A percentile compares a stretch with the other conserved stretches of the same genome.
Evolutionary conservation across 2,329 filamentous ascomycete species (phyloP).

Genomic region (Clarireedia homoeocarpa): DNA sequence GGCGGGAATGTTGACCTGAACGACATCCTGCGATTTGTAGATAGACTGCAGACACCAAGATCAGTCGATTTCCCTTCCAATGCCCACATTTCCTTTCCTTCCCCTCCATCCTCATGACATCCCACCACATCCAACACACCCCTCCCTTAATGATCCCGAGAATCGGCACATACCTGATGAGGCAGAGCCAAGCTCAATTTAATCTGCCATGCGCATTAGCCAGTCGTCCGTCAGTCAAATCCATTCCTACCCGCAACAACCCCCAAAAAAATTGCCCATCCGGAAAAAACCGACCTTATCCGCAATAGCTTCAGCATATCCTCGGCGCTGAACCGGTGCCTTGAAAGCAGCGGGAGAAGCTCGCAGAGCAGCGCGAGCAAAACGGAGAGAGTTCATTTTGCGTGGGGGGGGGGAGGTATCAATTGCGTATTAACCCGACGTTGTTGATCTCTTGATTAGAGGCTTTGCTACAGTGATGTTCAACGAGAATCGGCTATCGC

Average conservation of each 20-base stretch:
- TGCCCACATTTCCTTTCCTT: not conserved
- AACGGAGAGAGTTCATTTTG: constrained; percentile 85
- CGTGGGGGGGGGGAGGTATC: constrained; percentile 35
- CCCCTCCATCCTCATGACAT: not conserved
- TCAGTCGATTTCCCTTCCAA: constrained; percentile 12
- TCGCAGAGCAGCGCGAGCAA: constrained; percentile 84
- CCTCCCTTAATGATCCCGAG: not conserved
- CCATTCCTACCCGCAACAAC: not conserved
- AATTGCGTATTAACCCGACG: constrained; percentile 32
- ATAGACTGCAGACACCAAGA: constrained; percentile 49
- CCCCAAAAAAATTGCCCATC: not conserved
- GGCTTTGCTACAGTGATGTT: constrained; percentile 9
- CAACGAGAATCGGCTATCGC: constrained; percentile 2
- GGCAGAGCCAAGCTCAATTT: constrained; percentile 96
- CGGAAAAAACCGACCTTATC: constrained; percentile 57
- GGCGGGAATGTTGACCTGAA: constrained; percentile 98
- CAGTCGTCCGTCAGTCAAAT: not conserved
- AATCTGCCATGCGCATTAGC: constrained; percentile 48
- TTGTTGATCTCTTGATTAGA: constrained; percentile 24
- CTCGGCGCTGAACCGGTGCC: constrained; percentile 73
- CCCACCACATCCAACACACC: not conserved
- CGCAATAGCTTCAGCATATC: constrained; percentile 80
- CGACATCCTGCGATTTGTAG: constrained; percentile 61
- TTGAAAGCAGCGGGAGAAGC: constrained; percentile 71
- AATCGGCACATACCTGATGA: constrained; percentile 73